Base-by-base conservation (phyloP, 108 stramenopile genomes). In the Heterococcus sp. region DNA sequence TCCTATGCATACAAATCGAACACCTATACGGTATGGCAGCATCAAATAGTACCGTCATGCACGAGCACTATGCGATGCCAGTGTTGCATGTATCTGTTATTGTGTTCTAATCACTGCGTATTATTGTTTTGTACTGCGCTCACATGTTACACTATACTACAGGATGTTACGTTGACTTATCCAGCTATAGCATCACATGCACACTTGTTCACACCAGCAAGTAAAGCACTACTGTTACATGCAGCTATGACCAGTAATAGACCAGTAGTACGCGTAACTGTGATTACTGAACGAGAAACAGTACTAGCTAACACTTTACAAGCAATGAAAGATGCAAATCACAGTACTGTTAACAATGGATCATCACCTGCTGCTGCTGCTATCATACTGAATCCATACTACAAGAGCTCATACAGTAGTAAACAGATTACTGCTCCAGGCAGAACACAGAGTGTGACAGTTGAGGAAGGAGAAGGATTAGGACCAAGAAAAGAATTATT, bases 391-490 rank as follows among this genome's bases (percentile, higher is more conserved):
- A 83, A 76, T 37, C 87, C 87, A 3, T 87, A 87, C 80, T 87
- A 76, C 37, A 37, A 32, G 28, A 40, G 35, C 3, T 34, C 75
- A 32, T 87, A 82, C 66, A 82, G 87, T 11, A 83, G 58, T 71
- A 87, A 87, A 82, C n/a, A n/a, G n/a, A n/a, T n/a, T n/a, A n/a
- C n/a, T n/a, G n/a, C n/a, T n/a, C n/a, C n/a, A n/a, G n/a, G n/a
- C n/a, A 34, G 34, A 3, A 66, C 78, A 0, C 28, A 75, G 26
- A 82, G 87, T 3, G 35, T 63, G 2, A 2, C 38, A 35, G 87
- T 87, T 2, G 87, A 87, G 75, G 87, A 87, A 38, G 87, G 87
- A 26, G 87, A 87, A 35, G 87, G 87, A n/a, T 76, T 87, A 2
- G 87, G 87, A 0, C 87, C 87, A 1, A 32, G 87, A 5, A 87